Conservation (phyloP, 805 yeast species). For the Candida mattraensis region DNA sequence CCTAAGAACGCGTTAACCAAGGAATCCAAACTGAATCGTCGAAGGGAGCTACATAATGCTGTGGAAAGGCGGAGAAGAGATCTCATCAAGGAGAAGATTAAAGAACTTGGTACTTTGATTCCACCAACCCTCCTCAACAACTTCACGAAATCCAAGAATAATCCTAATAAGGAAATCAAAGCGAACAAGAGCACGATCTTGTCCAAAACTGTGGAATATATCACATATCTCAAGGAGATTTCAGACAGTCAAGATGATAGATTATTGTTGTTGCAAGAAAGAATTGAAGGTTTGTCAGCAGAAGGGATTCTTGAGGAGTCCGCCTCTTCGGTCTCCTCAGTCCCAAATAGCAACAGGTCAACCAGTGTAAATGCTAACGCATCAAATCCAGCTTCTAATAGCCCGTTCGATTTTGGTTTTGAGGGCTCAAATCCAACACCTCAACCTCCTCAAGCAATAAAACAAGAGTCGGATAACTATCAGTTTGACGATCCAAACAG, state of each 20-base stretch:
- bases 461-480: slow-evolving; percentile 5
- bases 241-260: slow-evolving; percentile 54
- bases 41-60: slow-evolving; percentile 90
- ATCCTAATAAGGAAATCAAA: slow-evolving; percentile 57
- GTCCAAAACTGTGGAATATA: slow-evolving; percentile 77
- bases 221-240: slow-evolving; percentile 62
- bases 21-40: slow-evolving; percentile 71
- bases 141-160: slow-evolving; percentile 25
- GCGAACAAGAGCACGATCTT: slow-evolving; percentile 83
- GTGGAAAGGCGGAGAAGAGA: slow-evolving; percentile 93
- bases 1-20: slow-evolving; percentile 42
- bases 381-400: slow-evolving; percentile 6
- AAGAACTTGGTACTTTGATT: slow-evolving; percentile 75
- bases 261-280: slow-evolving; percentile 39
- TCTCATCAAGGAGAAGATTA: slow-evolving; percentile 82
- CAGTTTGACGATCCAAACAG: slow-evolving; percentile 17
- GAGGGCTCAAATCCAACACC: slow-evolving; percentile 10
- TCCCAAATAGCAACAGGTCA: slow-evolving; percentile 3
- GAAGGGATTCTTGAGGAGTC: slow-evolving; percentile 1
- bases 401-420: slow-evolving; percentile 16
- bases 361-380: slow-evolving; percentile 1
- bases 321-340: no score
- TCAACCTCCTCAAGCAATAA: slow-evolving; percentile 1
- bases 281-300: slow-evolving; percentile 31
- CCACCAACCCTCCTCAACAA: slow-evolving; percentile 70